Evolutionary conservation across 495 filamentous ascomycete species (phyloP).

Genomic region (Cercophora sp.): DNA sequence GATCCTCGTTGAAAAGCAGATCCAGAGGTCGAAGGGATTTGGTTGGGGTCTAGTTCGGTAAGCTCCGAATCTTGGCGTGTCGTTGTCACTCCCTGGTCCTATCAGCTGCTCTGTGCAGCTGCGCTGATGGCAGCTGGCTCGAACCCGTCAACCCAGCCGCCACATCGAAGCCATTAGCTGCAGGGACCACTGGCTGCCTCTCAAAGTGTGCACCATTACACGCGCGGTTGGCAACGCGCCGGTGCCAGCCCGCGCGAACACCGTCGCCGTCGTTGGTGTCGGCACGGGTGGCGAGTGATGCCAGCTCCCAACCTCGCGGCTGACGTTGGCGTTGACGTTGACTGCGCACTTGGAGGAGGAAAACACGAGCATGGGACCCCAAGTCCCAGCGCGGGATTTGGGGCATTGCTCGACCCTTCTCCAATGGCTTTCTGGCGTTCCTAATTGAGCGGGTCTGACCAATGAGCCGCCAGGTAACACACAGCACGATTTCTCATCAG

Average conservation of each 20-base stretch:
- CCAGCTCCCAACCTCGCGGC: slow-evolving; percentile 3
- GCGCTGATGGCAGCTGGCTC: slow-evolving; percentile 6
- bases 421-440: slow-evolving; percentile 12
- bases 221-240: slow-evolving; percentile 11
- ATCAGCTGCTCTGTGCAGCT: slow-evolving; percentile 1
- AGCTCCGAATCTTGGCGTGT: slow-evolving; percentile 2
- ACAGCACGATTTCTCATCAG: slow-evolving; percentile 12
- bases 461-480: slow-evolving; percentile 12
- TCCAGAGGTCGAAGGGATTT: no score
- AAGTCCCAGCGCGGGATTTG: slow-evolving; percentile 4
- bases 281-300: slow-evolving; percentile 4
- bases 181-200: slow-evolving; percentile 7
- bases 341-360: slow-evolving; percentile 7
- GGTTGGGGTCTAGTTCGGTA: slow-evolving; percentile 8
- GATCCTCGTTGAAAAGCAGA: neutral
- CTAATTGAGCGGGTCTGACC: slow-evolving; percentile 3
- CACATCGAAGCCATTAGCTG: slow-evolving; percentile 11
- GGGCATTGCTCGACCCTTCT: slow-evolving; percentile 5
- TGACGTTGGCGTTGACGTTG: no score
- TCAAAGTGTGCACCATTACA: slow-evolving; percentile 10
- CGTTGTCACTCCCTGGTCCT: neutral
- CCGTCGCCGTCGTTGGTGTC: neutral
- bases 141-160: slow-evolving; percentile 4
- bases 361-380: neutral
- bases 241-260: no score